Conservation (phyloP, 2,329 filamentous ascomycete genomes). For the Colletotrichum shisoi region DNA sequence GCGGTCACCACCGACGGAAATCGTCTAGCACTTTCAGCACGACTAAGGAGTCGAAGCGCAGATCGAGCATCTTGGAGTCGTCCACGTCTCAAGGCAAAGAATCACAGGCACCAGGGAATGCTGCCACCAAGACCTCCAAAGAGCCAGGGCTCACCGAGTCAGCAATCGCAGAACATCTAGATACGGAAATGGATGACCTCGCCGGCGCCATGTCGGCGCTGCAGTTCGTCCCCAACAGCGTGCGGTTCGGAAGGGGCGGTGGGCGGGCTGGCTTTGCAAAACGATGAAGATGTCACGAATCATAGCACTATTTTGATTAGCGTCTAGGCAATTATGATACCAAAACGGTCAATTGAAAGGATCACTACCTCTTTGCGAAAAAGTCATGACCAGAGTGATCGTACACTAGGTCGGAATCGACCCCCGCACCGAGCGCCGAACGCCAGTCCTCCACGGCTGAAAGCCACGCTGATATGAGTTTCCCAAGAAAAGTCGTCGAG, state of each 20-base stretch:
- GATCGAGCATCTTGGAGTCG: slow-evolving; percentile 47
- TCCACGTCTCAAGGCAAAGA: slow-evolving; percentile 16
- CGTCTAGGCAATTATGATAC: slow-evolving; percentile 44
- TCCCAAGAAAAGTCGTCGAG: neutral
- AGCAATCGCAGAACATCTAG: slow-evolving; percentile 43
- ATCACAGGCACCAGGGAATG: slow-evolving; percentile 9
- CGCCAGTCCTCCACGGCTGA: slow-evolving; percentile 23
- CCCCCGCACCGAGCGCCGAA: slow-evolving; percentile 31
- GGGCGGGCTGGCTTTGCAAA: slow-evolving; percentile 63
- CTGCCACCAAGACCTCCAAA: slow-evolving; percentile 14
- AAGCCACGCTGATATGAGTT: slow-evolving; percentile 8
- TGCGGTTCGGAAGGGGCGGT: slow-evolving; percentile 70
- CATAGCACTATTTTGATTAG: slow-evolving; percentile 39
- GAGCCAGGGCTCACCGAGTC: slow-evolving; percentile 16
- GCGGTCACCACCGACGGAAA: slow-evolving; percentile 57
- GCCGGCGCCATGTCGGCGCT: slow-evolving; percentile 74
- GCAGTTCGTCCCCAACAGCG: slow-evolving; percentile 72
- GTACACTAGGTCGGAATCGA: slow-evolving; percentile 7
- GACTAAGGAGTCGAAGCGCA: slow-evolving; percentile 48
- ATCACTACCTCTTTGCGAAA: slow-evolving; percentile 50
- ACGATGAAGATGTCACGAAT: slow-evolving; percentile 47
- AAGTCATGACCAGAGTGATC: slow-evolving; percentile 29
- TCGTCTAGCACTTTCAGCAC: slow-evolving; percentile 53
- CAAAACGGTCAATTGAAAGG: slow-evolving; percentile 47
- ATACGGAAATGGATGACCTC: slow-evolving; percentile 69